Base-by-base conservation (phyloP, 306 rosid species). In the Prunus davidiana region DNA sequence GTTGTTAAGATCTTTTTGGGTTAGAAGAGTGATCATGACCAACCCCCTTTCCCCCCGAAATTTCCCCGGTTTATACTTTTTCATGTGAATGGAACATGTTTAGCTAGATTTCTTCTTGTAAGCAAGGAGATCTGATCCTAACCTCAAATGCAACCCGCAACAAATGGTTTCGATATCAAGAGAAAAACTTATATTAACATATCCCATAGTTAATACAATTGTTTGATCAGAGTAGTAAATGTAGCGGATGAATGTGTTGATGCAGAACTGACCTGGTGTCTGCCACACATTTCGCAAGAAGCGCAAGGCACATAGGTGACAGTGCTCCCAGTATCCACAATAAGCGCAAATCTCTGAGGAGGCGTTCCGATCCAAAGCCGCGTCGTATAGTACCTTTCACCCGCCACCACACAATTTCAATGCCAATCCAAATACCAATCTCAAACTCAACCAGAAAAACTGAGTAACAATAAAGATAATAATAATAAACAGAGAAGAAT, bases 301-400 rank as follows among this genome's bases (percentile, higher is more conserved):
- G 96, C 83, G 76, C 99, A 95, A 11, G 99, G 99, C 20, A 95
- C 99, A 66, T 95, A 95, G 38, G 99, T 95, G 34, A 95, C 97
- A 49, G 97, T 88, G 84, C 99, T 95, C 52, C 99, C 99, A 8
- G 99, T 90, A 73, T 95, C 99, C 56, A 95, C 99, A 73, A 95
- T 95, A 13, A 95, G 96, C 41, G 97, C 90, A 71, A 95, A 95
- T 81, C 55, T 81, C 85, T 95, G 99, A 19, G 97, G 97, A 58
- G 97, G 99, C 73, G 97, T 90, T 50, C 99, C 99, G 86, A 95
- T 92, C 97, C 90, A 92, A 46, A 95, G 90, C 86, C 91, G 87
- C 57, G 97, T 90, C 4, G 99, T 92, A 69, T 92, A 92, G 57
- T 95, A 95, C 76, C 98, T 95, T 65, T 6, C 58, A 0, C 75